Percentiles rank a stretch among this genome's conserved stretches.
Evolutionary conservation across 345 rosid species (phyloP).

Genomic region (Cardamine chenopodiifolia): DNA sequence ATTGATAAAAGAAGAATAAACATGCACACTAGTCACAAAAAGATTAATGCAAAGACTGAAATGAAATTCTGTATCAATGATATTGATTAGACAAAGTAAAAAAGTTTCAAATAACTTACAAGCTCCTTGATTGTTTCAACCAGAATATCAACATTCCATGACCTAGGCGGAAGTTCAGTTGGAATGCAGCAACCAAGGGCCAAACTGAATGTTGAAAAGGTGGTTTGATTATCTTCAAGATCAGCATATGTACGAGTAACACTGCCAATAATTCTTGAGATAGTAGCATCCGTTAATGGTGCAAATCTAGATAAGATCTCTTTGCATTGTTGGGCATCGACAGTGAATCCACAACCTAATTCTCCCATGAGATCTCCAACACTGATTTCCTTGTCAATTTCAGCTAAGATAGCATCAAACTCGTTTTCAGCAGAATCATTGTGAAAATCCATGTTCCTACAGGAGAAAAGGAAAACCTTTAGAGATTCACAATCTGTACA

Average conservation of each 20-base stretch:
- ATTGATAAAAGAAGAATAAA: constrained; percentile 3
- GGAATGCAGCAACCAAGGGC: constrained; percentile 67
- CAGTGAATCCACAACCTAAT: constrained; percentile 86
- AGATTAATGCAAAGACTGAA: background rate
- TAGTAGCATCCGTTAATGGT: constrained; percentile 72
- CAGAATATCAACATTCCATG: constrained; percentile 82
- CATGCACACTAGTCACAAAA: background rate
- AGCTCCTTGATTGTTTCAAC: constrained; percentile 72
- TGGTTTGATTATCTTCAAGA: constrained; percentile 43
- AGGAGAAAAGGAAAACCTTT: constrained; percentile 13
- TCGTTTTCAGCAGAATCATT: constrained; percentile 57
- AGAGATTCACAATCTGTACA: constrained; percentile 9
- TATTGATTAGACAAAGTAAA: background rate
- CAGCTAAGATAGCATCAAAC: constrained; percentile 76
- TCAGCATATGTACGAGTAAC: constrained; percentile 52
- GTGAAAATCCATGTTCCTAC: constrained; percentile 56
- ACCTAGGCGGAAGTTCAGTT: constrained; percentile 49
- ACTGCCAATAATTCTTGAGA: constrained; percentile 69
- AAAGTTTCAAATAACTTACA: constrained; percentile 50
- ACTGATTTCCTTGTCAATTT: constrained; percentile 79
- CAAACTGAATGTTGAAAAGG: constrained; percentile 66
- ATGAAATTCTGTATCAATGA: background rate
- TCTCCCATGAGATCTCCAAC: constrained; percentile 82
- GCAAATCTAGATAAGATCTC: constrained; percentile 70
- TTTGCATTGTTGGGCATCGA: constrained; percentile 66